Conservation (phyloP, 2,329 filamentous ascomycete genomes). For the Epichloe aotearoae region DNA sequence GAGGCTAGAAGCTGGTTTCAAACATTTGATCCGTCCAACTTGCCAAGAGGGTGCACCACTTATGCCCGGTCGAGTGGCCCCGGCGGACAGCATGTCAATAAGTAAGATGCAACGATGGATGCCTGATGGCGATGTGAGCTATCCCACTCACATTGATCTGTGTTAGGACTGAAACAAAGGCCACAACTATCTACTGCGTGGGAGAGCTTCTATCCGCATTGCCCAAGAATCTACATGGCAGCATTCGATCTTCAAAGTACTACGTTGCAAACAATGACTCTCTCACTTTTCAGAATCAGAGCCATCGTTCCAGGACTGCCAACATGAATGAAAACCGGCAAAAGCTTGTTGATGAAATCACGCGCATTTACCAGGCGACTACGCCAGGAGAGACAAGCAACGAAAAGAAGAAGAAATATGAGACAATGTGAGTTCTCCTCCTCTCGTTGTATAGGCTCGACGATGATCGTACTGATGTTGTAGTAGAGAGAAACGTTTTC, state of each 20-base stretch:
- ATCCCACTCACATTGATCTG: constrained; percentile 4
- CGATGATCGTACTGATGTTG: not conserved
- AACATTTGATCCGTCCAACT: constrained; percentile 26
- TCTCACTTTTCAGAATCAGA: constrained; percentile 42
- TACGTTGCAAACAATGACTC: constrained; percentile 38
- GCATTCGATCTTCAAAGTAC: constrained; percentile 39
- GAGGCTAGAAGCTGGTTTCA: constrained; percentile 40
- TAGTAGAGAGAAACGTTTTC: constrained; percentile 32
- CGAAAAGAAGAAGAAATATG: constrained; percentile 35
- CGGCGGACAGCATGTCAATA: constrained; percentile 50
- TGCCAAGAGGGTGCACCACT: constrained; percentile 39
- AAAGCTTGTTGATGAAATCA: constrained; percentile 36
- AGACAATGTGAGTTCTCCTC: constrained; percentile 26
- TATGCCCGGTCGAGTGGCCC: constrained; percentile 48
- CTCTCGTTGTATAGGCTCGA: not conserved
- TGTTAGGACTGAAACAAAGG: constrained; percentile 46
- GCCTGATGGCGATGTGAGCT: constrained; percentile 13
- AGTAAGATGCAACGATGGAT: constrained; percentile 27
- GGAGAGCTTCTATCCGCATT: constrained; percentile 31
- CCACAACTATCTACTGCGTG: constrained; percentile 38
- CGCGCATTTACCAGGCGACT: constrained; percentile 30
- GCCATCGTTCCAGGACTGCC: constrained; percentile 34
- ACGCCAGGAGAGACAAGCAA: constrained; percentile 33
- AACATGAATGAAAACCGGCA: constrained; percentile 40
- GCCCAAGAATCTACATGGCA: constrained; percentile 32